Conservation (phyloP, 2,329 filamentous ascomycete species). For the Myriosclerotinia scirpicola region DNA sequence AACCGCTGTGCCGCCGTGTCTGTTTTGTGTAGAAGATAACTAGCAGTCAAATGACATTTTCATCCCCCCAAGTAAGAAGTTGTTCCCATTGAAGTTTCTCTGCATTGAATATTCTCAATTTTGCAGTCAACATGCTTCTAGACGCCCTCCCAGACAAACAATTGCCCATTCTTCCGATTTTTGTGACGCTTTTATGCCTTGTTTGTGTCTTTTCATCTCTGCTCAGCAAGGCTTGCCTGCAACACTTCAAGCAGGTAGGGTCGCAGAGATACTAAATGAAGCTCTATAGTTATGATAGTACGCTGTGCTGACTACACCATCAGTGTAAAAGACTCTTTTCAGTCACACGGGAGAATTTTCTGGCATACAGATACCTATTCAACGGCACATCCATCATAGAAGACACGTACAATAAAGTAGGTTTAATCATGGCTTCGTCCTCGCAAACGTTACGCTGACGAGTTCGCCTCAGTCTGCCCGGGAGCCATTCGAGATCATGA, state of each 20-base stretch:
- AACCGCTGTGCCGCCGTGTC: not conserved
- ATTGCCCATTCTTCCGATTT: not conserved
- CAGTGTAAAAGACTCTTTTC: not conserved
- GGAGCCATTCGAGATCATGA: not conserved
- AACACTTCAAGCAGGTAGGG: not conserved
- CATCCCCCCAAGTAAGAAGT: not conserved
- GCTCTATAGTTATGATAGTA: not conserved
- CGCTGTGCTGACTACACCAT: not conserved
- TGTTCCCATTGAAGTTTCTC: not conserved
- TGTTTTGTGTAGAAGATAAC: not conserved
- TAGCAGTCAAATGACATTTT: not conserved
- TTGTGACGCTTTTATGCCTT: not conserved
- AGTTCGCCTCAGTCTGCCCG: not conserved
- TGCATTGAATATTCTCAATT: not conserved
- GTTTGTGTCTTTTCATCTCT: not conserved
- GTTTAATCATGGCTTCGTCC: not conserved
- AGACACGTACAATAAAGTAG: slow-evolving; percentile 1
- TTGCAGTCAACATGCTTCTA: not conserved
- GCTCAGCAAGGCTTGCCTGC: not conserved
- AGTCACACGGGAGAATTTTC: not conserved
- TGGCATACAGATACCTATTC: slow-evolving; percentile 12
- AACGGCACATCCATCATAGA: slow-evolving; percentile 6
- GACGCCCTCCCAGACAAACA: not conserved
- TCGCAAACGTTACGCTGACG: not conserved
- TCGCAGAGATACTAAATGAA: not conserved